Evolutionary conservation across 129 eudicot species (phyloP), one percentile per base, ranked within the genome.

Genomic region (Cynara cardunculus): DNA sequence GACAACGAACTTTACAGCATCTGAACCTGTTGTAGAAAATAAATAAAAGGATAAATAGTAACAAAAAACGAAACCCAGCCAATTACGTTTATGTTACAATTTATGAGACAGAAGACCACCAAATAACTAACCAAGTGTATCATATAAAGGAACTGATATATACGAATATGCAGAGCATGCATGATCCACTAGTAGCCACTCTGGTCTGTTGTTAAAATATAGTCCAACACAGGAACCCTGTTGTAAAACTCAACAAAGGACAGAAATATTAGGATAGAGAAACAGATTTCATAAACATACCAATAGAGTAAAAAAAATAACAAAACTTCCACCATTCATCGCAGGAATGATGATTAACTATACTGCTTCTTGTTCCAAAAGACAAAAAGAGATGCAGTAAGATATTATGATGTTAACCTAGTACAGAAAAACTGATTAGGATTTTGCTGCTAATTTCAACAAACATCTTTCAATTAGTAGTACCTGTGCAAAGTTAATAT

Each of bases 161-260:
- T 77, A 84, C 14, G 92, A 89, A 89, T 89, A 89, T 13, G 92
- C 86, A 32, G 88, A 84, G 85, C 92, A 89, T 61, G 92, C 92
- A 86, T 89, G 89, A 62, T 89, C 92, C 76, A 84, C 86, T 35
- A 89, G 80, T 19, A 84, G 16, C 92, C 92, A 89, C 85, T 89
- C 92, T 6, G 90, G 92, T 66, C 89, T 78, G 71, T 89, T 89
- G 87, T 86, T 83, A 61, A 89, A 89, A 82, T 89, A 89, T 13
- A 89, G 80, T 59, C 92, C 92, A 27, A 86, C 75, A 62, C 88
- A 86, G 61, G 86, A 80, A 64, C 92, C 92, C 92, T 89, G 85
- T 68, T 61, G 77, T 3, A 26, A 62, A 65, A 34, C 21, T 21
- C 35, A 80, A 77, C 59, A 37, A 83, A 73, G 6, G 59, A 46